Evolutionary conservation across 305 asterid genomes (phyloP).

Genomic region (Plantago coronopus): DNA sequence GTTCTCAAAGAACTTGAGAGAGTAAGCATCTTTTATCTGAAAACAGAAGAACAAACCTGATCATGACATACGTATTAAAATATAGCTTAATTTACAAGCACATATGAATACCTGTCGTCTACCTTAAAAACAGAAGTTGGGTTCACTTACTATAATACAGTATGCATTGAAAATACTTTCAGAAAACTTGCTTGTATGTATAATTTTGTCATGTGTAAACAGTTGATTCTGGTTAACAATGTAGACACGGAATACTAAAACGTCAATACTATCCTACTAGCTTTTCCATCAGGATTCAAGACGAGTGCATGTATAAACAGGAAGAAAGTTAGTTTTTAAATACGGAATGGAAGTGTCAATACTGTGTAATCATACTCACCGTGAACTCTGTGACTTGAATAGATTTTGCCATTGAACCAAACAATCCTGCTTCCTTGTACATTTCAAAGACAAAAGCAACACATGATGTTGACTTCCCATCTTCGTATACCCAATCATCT

Average conservation of each 20-base stretch:
- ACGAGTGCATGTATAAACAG: conserved; percentile 1
- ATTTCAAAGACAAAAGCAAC: conserved; percentile 82
- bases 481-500: conserved; percentile 79
- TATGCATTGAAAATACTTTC: no score
- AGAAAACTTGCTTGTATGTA: no score
- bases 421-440: conserved; percentile 87
- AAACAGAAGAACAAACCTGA: conserved; percentile 4
- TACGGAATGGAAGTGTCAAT: conserved; percentile 1
- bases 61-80: background rate
- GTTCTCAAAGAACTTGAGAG: conserved; percentile 48
- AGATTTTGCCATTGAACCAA: conserved; percentile 60
- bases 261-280: background rate
- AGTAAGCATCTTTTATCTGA: conserved; percentile 65
- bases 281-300: background rate
- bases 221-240: no score
- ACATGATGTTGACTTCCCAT: conserved; percentile 90
- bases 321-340: conserved; percentile 1
- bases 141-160: no score
- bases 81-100: no score
- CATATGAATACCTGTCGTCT: no score
- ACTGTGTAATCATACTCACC: conserved; percentile 43
- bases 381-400: conserved; percentile 97
- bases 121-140: no score
- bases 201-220: no score
- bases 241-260: no score